phyloP scores from a whole-genome alignment of 441 rosid species.

The Jatropha podagrica region DNA sequence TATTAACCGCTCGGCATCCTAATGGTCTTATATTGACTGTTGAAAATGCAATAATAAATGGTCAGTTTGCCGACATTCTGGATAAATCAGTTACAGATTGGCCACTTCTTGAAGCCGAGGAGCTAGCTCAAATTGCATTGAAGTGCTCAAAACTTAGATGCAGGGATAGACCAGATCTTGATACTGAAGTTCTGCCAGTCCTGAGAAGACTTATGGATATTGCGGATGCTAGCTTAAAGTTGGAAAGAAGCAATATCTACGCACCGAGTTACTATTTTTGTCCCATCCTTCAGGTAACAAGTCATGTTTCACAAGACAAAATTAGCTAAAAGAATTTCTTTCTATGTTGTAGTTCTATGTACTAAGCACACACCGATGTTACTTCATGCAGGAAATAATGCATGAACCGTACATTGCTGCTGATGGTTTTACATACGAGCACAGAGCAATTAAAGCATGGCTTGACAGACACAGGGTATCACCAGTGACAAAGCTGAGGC shows the following conservation, averaged over 20 bases:
- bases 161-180: slow-evolving; percentile 88
- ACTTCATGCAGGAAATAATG: slow-evolving; percentile 67
- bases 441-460: slow-evolving; percentile 77
- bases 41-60: slow-evolving; percentile 57
- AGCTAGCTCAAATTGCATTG: slow-evolving; percentile 64
- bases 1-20: slow-evolving; percentile 59
- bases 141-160: slow-evolving; percentile 71
- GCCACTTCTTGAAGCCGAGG: slow-evolving; percentile 77
- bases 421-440: slow-evolving; percentile 87
- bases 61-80: slow-evolving; percentile 51
- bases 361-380: background rate
- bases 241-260: slow-evolving; percentile 37
- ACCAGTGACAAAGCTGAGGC: slow-evolving; percentile 63
- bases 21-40: slow-evolving; percentile 48
- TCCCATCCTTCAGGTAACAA: slow-evolving; percentile 72
- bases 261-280: slow-evolving; percentile 83
- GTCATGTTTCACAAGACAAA: background rate
- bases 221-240: slow-evolving; percentile 48
- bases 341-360: background rate
- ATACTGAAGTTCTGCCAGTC: slow-evolving; percentile 67
- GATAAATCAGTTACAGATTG: slow-evolving; percentile 68
- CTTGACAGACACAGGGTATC: slow-evolving; percentile 64
- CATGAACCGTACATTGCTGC: slow-evolving; percentile 83
- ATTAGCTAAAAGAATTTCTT: background rate
- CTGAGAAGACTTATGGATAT: slow-evolving; percentile 62